Conservation (phyloP, 495 filamentous ascomycete genomes). For the Hyaloscypha hepaticicola region DNA sequence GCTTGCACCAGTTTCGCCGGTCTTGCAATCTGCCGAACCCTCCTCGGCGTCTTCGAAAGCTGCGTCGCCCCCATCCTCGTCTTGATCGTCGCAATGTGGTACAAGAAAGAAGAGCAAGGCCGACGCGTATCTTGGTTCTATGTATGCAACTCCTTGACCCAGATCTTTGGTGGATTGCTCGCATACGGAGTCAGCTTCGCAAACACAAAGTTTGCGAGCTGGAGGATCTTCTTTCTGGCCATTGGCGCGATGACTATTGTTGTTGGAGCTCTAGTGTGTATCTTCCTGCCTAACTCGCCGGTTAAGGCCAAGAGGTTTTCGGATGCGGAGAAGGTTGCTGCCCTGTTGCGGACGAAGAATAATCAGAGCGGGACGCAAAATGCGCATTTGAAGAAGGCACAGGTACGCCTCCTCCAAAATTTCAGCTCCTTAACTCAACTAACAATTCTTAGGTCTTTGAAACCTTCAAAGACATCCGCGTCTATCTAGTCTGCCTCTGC, state of each 20-base stretch:
- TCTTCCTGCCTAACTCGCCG: slow-evolving; percentile 66
- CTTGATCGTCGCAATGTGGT: slow-evolving; percentile 62
- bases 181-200: slow-evolving; percentile 17
- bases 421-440: background rate
- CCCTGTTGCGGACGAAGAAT: slow-evolving; percentile 58
- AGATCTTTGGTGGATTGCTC: slow-evolving; percentile 33
- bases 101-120: slow-evolving; percentile 59
- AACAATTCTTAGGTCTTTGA: slow-evolving; percentile 43
- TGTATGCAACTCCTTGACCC: slow-evolving; percentile 59
- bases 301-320: slow-evolving; percentile 67
- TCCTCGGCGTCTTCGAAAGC: slow-evolving; percentile 62
- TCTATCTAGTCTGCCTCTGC: slow-evolving; percentile 24
- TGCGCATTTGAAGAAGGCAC: slow-evolving; percentile 65
- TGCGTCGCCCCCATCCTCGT: slow-evolving; percentile 62
- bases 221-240: slow-evolving; percentile 56
- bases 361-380: slow-evolving; percentile 72
- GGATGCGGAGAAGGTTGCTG: slow-evolving; percentile 57
- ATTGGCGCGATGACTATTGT: slow-evolving; percentile 60
- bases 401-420: slow-evolving; percentile 30
- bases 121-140: slow-evolving; percentile 60
- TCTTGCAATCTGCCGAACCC: slow-evolving; percentile 57
- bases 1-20: slow-evolving; percentile 42
- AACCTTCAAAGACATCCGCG: slow-evolving; percentile 50
- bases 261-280: slow-evolving; percentile 59
- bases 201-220: slow-evolving; percentile 20